Evolutionary conservation across 805 yeast genomes (phyloP).

Genomic region (Metschnikowia peoriensis): DNA sequence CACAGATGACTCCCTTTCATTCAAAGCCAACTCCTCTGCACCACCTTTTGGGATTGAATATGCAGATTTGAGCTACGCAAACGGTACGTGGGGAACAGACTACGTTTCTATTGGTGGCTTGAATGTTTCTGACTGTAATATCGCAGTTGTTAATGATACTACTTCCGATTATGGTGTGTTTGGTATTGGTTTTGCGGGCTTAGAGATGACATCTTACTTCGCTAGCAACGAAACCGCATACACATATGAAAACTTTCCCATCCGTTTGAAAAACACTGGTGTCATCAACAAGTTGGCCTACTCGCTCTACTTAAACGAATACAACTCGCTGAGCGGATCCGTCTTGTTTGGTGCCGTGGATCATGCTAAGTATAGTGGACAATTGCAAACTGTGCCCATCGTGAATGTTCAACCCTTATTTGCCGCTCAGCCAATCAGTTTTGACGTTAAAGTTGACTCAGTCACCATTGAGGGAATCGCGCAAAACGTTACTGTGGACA

Average conservation of each 20-base stretch:
- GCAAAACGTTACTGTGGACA: conserved; percentile 7
- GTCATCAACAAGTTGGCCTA: conserved; percentile 54
- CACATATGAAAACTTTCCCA: not conserved
- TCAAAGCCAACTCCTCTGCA: conserved; percentile 20
- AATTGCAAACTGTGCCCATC: conserved; percentile 9
- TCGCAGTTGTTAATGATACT: not conserved
- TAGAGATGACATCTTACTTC: not conserved
- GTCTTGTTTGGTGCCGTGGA: conserved; percentile 12
- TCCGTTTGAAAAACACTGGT: conserved; percentile 52
- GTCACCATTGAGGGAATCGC: conserved; percentile 21
- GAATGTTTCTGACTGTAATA: not conserved
- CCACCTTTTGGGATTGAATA: not conserved
- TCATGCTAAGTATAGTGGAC: conserved; percentile 8
- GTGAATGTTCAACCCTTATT: conserved; percentile 28
- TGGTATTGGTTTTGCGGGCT: not conserved
- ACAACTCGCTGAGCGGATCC: conserved; percentile 22
- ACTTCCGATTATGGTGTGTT: not conserved
- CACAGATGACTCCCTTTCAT: not conserved
- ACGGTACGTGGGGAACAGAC: not conserved
- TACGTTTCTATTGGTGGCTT: not conserved
- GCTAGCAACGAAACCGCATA: not conserved
- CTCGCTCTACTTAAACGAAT: conserved; percentile 52
- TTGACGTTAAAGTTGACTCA: conserved; percentile 49
- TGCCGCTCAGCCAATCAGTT: conserved; percentile 42
- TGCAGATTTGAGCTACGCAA: not conserved